These are phyloP conservation scores for Cucurbitaria berberidis DNA, from an alignment of 2,329 filamentous ascomycete genomes.

Conservation along the genomic window DNA sequence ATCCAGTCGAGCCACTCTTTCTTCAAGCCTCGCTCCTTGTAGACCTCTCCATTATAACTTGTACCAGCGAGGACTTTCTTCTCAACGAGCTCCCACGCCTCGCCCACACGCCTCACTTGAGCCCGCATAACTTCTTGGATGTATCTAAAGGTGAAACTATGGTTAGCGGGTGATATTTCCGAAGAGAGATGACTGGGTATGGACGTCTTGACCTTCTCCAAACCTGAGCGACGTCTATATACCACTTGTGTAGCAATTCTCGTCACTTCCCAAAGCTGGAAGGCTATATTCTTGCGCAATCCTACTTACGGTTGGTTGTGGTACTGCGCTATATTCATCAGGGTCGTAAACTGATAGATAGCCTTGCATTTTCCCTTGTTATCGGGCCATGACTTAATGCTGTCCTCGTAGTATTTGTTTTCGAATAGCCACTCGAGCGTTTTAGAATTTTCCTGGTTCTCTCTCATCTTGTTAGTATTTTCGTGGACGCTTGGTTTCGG, in stretches of 20 bases:
- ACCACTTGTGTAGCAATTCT: background rate
- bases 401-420: constrained; percentile 1
- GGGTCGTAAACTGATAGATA: constrained; percentile 3
- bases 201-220: background rate
- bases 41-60: background rate
- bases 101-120: constrained; percentile 6
- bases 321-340: constrained; percentile 4
- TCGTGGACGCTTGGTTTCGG: background rate
- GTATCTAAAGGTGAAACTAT: background rate
- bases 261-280: background rate
- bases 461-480: background rate
- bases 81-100: background rate
- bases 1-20: constrained; percentile 11
- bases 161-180: background rate
- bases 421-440: constrained; percentile 5
- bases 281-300: background rate
- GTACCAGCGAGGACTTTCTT: background rate
- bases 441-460: background rate
- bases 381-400: constrained; percentile 1
- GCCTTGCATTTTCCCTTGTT: constrained; percentile 9
- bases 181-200: background rate
- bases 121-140: constrained; percentile 9
- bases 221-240: background rate
- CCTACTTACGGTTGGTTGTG: constrained; percentile 7
- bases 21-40: background rate